Evolutionary conservation across 1,284 basidiomycete species (phyloP), one percentile per base, ranked within the genome.

Genomic region (Cutaneotrichosporon sp.): DNA sequence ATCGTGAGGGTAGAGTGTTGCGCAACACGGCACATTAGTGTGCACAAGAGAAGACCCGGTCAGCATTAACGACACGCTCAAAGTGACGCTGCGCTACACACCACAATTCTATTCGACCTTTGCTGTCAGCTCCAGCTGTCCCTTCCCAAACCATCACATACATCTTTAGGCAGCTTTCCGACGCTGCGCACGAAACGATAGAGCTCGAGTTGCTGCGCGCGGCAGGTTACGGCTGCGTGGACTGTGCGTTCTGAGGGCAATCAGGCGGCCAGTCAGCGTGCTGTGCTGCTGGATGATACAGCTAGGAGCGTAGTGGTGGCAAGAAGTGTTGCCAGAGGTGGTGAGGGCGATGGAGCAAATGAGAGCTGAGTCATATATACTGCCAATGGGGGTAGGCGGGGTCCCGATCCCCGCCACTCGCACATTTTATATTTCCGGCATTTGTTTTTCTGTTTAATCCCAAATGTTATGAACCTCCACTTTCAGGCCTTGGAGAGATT

Each of bases 51-150:
- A 43, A 21, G 41, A n/a, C n/a, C 36, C 26, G 33, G 47, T 54
- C 42, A 46, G 47, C 52, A 54, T 44, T 33, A 8, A 17, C 1
- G 13, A 4, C 8, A n/a, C 40, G n/a, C 9, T 38, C 9, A 30
- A 20, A 26, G 17, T 17, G 44, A 40, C 46, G 33, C 21, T 46
- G 20, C 20, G 26, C 20, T 49, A 70, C 73, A 61, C 47, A 75
- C 73, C 34, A 77, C 74, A 52, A 71, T 69, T 65, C 75, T 75
- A 66, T 76, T 77, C 15, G 76, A 77, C 74, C 76, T 77, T 61
- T 51, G 18, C 51, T 37, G 58, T 67, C 64, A 69, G 64, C 64
- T 30, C 26, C 26, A 10, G 26, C 7, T 30, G 26, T 30, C 10
- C 26, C 10, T 30, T 10, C 26, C 26, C 26, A 10, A n/a, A n/a